Base-by-base conservation (phyloP, 2,329 filamentous ascomycete genomes). In the Dryadomyces quercus-mongolicae region DNA sequence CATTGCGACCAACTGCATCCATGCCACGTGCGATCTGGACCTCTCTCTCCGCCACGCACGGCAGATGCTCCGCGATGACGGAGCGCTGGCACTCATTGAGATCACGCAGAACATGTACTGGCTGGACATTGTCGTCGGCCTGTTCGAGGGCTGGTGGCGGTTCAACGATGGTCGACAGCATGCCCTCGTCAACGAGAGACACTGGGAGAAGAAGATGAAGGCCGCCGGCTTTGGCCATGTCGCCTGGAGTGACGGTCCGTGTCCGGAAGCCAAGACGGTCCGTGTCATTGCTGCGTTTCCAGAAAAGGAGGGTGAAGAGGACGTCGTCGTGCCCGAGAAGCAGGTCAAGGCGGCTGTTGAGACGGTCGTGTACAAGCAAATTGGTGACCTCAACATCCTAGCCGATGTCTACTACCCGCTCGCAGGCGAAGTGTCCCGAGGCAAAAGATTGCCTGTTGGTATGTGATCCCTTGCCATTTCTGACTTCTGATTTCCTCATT, bases 121-220 rank as follows among this genome's bases (percentile, higher is more conserved):
- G 60, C 59, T 67, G 7, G 67, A 71, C 42, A 54, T 69, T 21
- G 60, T 67, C 15, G 70, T 67, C 38, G 69, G 68, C 0, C 55
- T 69, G 1, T 58, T 71, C 3, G 65, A 70, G 20, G 68, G 69
- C 2, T 71, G 69, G 68, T 71, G 68, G 68, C 55, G 65, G 25
- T 68, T 67, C 31, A 59, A 64, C 5, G 67, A 70, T 48, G 66
- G 64, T 2, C 59, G 63, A 2, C 3, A 43, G 46, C 51, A 67
- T 54, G 61, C 60, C 21, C 12, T 52, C 9, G 50, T 21, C 12
- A 21, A 16, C 25, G 8, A 25, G 21, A 2, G 13, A 9, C 66
- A 13, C 54, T 57, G 5, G 53, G 12, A 60, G 53, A 2, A 51
- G 68, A 4, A 60, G 40, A 20, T 52, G 40, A 40, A 59, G 3